A percentile compares a stretch with the other conserved stretches of the same genome.
Conservation (phyloP, 2,329 filamentous ascomycete species). For the Bimuria novae-zelandiae region DNA sequence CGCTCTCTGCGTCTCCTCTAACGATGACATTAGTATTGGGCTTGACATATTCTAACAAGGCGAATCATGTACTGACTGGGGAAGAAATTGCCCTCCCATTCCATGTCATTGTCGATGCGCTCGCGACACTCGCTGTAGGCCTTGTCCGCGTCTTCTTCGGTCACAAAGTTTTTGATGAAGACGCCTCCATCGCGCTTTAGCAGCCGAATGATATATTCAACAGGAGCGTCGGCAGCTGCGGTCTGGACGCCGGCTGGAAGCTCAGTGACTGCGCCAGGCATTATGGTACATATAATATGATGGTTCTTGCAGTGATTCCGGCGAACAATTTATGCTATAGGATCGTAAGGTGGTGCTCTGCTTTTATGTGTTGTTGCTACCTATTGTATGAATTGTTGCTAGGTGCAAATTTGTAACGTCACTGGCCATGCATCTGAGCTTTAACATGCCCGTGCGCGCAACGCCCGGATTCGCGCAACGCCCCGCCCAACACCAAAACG, state of each 20-base stretch:
- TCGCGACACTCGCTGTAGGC: slow-evolving; percentile 16
- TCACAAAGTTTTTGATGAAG: slow-evolving; percentile 14
- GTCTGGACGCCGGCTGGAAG: slow-evolving; percentile 15
- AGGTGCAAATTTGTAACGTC: too few species aligned
- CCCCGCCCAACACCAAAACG: too few species aligned
- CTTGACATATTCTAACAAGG: neutral
- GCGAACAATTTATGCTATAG: too few species aligned
- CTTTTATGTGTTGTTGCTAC: too few species aligned
- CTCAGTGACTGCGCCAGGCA: too few species aligned
- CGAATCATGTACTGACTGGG: slow-evolving; percentile 11
- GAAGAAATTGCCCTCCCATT: slow-evolving; percentile 20
- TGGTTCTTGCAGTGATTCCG: too few species aligned
- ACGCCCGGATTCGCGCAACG: too few species aligned
- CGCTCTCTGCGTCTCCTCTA: slow-evolving; percentile 21
- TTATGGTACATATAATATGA: neutral
- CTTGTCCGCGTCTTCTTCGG: slow-evolving; percentile 13
- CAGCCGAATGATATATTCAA: slow-evolving; percentile 14
- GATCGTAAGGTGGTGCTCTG: too few species aligned
- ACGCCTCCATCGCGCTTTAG: slow-evolving; percentile 20
- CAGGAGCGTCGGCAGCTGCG: slow-evolving; percentile 11
- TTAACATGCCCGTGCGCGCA: too few species aligned
- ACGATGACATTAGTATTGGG: neutral
- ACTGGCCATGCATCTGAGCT: too few species aligned
- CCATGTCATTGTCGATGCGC: slow-evolving; percentile 16
- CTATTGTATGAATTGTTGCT: too few species aligned